A percentile compares a stretch with the other conserved stretches of the same genome.
Evolutionary conservation across 148 eudicot species (phyloP).

Genomic region (Rhododendron vialii): DNA sequence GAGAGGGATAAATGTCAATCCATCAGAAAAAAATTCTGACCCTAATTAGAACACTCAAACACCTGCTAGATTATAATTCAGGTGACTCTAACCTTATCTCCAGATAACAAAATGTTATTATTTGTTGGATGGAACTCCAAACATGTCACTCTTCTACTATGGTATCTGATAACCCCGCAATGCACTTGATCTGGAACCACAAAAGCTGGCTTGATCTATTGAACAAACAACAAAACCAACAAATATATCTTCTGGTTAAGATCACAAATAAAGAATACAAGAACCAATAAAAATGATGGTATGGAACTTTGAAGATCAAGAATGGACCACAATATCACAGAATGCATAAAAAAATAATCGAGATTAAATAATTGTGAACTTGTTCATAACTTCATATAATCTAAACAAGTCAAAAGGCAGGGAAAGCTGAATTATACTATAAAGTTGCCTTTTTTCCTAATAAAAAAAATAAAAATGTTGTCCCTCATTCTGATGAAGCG

Average conservation of each 20-base stretch:
- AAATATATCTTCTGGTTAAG: background rate
- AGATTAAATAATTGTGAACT: background rate
- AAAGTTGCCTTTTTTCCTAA: background rate
- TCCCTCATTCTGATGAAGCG: background rate
- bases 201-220: constrained; percentile 71
- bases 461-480: background rate
- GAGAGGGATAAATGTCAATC: background rate
- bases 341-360: background rate
- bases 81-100: constrained; percentile 72
- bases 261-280: background rate
- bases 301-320: background rate
- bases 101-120: constrained; percentile 77
- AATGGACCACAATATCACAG: background rate
- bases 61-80: background rate
- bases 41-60: background rate
- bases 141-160: constrained; percentile 89
- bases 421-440: background rate
- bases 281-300: background rate
- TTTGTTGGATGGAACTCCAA: constrained; percentile 94
- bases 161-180: constrained; percentile 89
- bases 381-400: background rate
- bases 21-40: background rate
- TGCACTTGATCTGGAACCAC: constrained; percentile 76
- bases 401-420: background rate
- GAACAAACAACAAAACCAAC: background rate